These are phyloP conservation scores for Oryza brachyantha DNA, from an alignment of 176 grass and related monocot species.

Conservation along the genomic window DNA sequence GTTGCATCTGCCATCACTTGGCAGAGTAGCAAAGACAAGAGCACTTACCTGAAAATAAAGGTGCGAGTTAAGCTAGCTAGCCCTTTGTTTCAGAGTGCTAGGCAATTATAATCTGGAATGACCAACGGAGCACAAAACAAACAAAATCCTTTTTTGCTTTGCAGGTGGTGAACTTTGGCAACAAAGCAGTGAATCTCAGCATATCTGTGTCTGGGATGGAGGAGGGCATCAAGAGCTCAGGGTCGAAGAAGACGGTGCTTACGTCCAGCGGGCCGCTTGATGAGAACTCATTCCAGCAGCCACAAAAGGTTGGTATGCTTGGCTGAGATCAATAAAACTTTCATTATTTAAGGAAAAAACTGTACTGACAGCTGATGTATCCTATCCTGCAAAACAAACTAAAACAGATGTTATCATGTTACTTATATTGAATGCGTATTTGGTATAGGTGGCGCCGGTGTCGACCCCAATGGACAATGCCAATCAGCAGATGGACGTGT, in stretches of 20 bases:
- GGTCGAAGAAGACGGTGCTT: conserved; percentile 53
- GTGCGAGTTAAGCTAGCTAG: neutral
- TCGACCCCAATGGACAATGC: conserved; percentile 23
- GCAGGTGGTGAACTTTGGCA: conserved; percentile 83
- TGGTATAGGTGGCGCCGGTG: conserved; percentile 54
- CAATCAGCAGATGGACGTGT: conserved; percentile 49
- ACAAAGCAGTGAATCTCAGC: conserved; percentile 50
- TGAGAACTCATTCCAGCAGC: conserved; percentile 71
- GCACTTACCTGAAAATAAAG: conserved; percentile 73
- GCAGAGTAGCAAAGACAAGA: conserved; percentile 48
- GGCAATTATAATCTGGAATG: neutral
- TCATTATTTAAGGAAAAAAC: too few relatives aligned
- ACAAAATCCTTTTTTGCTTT: conserved; percentile 8
- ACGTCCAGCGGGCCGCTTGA: conserved; percentile 58
- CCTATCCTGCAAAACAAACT: too few relatives aligned
- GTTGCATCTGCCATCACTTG: conserved; percentile 67
- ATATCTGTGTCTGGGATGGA: conserved; percentile 43
- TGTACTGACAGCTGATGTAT: too few relatives aligned
- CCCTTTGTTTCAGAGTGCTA: neutral
- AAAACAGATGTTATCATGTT: neutral
- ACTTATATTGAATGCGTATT: neutral
- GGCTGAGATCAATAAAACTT: too few relatives aligned
- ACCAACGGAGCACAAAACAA: neutral
- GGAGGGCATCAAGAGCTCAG: conserved; percentile 36
- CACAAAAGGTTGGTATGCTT: conserved; percentile 62